Base-by-base conservation (phyloP, 2,329 filamentous ascomycete genomes). In the Dactylellina haptotyla region DNA sequence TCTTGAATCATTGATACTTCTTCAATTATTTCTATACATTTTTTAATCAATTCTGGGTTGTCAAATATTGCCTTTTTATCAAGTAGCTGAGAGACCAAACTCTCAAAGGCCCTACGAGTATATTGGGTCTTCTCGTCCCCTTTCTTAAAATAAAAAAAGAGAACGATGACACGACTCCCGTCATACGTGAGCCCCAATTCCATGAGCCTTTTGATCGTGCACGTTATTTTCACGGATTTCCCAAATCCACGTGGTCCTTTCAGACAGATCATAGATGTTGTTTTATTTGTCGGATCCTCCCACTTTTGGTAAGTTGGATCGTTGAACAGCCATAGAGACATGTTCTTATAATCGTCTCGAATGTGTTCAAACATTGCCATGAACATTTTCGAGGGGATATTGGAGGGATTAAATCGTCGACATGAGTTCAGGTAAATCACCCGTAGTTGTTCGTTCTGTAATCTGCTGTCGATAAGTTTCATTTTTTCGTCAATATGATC, bases 191-290 rank as follows among this genome's bases (percentile, higher is more conserved):
- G n/a, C n/a, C 8, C 26, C 14, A 3, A 3, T 25, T 48, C 28
- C 41, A 26, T 32, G n/a, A 61, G 41, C 9, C 34, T n/a, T 32
- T 63, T 63, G 18, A 53, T 51, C 18, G 53, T 23, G 18, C 32
- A 41, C 12, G 58, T 63, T 32, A 63, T 63, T 25, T 63, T 63
- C 8, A 63, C 58, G 16, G 58, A 51, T 39, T 63, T 63, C 4
- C 58, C 58, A 20, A 51, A 63, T 2, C 58, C 58, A 28, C 58
- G 39, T 2, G 58, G 45, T 1, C 58, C 58, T 26, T 51, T 63
- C 5, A 63, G 8, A 18, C 46, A 63, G 9, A 63, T 16, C 10
- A 63, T 18, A 18, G 12, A 14, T 10, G 20, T 41, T 3, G 6
- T 43, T 3, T 10, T 18, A 14, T 41, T 63, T 2, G 28, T 14